Conservation (phyloP, 1,284 basidiomycete species). For the Laetiporus sulphureus region DNA sequence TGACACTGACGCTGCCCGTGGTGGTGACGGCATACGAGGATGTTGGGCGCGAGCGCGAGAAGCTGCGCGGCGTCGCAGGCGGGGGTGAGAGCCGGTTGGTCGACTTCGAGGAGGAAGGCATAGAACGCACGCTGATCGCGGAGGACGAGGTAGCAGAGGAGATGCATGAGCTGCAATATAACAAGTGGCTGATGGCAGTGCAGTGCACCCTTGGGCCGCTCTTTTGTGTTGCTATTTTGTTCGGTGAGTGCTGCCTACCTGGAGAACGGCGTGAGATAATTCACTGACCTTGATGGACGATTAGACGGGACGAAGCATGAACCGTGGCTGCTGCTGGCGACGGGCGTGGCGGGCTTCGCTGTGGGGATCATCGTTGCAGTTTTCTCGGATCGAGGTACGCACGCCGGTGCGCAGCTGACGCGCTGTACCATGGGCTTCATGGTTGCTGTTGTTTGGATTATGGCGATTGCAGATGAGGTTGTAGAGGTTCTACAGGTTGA, state of each 20-base stretch:
- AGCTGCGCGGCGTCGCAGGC: slow-evolving; percentile 22
- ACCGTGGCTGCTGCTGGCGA: slow-evolving; percentile 50
- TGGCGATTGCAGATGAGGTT: slow-evolving; percentile 92
- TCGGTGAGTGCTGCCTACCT: slow-evolving; percentile 45
- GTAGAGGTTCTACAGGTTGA: slow-evolving; percentile 78
- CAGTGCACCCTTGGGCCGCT: slow-evolving; percentile 79
- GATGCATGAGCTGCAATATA: slow-evolving; percentile 60
- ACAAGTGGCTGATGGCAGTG: slow-evolving; percentile 74
- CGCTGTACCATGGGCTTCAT: slow-evolving; percentile 87
- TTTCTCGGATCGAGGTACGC: slow-evolving; percentile 55
- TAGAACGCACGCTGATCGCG: slow-evolving; percentile 53
- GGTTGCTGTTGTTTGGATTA: slow-evolving; percentile 90
- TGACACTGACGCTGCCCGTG: slow-evolving; percentile 91
- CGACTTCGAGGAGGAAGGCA: slow-evolving; percentile 67
- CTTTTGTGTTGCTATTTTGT: slow-evolving; percentile 69
- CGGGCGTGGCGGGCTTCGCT: slow-evolving; percentile 47
- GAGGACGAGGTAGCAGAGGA: slow-evolving; percentile 63
- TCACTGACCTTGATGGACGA: slow-evolving; percentile 5
- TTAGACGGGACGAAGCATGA: slow-evolving; percentile 52
- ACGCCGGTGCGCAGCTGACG: slow-evolving; percentile 57
- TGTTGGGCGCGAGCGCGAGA: slow-evolving; percentile 37
- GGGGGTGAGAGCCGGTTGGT: slow-evolving; percentile 39
- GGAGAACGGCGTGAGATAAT: neutral
- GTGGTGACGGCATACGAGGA: slow-evolving; percentile 59
- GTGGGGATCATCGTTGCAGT: slow-evolving; percentile 51